Evolutionary conservation across 2,329 filamentous ascomycete species (phyloP).

Genomic region (Cladobotryum mycophilum): DNA sequence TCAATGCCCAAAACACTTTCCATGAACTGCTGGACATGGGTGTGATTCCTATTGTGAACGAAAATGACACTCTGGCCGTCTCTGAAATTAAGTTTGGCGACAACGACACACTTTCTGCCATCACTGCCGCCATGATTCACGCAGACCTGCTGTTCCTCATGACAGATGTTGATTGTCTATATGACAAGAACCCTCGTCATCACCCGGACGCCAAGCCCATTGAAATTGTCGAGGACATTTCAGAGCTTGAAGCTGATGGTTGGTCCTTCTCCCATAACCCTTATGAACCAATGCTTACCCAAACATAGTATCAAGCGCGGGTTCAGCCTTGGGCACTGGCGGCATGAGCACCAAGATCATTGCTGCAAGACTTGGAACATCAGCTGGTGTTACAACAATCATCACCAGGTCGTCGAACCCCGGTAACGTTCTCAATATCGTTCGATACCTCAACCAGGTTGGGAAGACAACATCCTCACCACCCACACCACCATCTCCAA

Average conservation of each 20-base stretch:
- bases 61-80: constrained; percentile 95
- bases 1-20: constrained; percentile 95
- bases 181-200: constrained; percentile 87
- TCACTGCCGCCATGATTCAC: constrained; percentile 94
- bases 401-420: constrained; percentile 93
- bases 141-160: constrained; percentile 96
- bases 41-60: constrained; percentile 96
- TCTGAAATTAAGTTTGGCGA: constrained; percentile 99
- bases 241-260: constrained; percentile 74
- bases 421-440: constrained; percentile 83
- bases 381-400: constrained; percentile 89
- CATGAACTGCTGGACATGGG: constrained; percentile 86
- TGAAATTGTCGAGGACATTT: constrained; percentile 86
- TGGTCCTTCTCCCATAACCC: constrained; percentile 15
- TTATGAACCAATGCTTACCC: constrained; percentile 13
- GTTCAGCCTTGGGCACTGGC: constrained; percentile 83
- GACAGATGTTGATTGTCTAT: constrained; percentile 97
- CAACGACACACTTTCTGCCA: constrained; percentile 94
- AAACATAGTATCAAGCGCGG: constrained; percentile 69
- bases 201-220: constrained; percentile 84
- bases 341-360: constrained; percentile 98
- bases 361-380: constrained; percentile 84
- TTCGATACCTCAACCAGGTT: constrained; percentile 52
- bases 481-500: constrained; percentile 15
- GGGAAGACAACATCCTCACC: constrained; percentile 10